phyloP scores from a whole-genome alignment of 345 rosid species.

The Xanthoceras sorbifolium region DNA sequence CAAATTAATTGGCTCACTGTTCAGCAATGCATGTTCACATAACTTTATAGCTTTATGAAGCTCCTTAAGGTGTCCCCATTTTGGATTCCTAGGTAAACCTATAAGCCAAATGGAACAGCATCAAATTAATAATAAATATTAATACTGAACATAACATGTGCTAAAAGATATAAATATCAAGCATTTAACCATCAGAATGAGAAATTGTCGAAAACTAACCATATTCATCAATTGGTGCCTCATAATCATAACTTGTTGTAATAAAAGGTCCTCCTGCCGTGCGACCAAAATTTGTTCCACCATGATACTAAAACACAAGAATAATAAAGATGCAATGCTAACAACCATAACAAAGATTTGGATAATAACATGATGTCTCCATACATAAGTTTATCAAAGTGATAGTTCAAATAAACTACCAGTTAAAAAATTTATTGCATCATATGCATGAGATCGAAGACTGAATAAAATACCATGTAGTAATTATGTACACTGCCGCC shows the following conservation, averaged over 20 bases:
- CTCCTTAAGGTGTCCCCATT: slow-evolving; percentile 93
- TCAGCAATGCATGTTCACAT: slow-evolving; percentile 68
- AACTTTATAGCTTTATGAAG: slow-evolving; percentile 81
- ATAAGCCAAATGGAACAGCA: slow-evolving; percentile 20
- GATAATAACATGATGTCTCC: background rate
- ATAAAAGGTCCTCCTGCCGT: slow-evolving; percentile 95
- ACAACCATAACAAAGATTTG: background rate
- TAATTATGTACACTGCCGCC: slow-evolving; percentile 89
- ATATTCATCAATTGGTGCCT: slow-evolving; percentile 98
- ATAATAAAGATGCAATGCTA: background rate
- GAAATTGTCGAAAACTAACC: slow-evolving; percentile 46
- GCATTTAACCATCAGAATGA: background rate
- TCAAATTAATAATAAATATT: background rate
- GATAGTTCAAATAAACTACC: background rate
- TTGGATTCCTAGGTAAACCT: slow-evolving; percentile 90
- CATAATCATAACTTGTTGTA: slow-evolving; percentile 96
- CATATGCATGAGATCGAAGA: slow-evolving; percentile 2
- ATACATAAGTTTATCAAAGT: background rate
- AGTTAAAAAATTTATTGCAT: background rate
- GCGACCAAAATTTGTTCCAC: slow-evolving; percentile 97
- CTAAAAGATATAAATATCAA: background rate
- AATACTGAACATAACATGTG: background rate
- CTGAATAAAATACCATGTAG: slow-evolving; percentile 68
- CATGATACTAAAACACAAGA: slow-evolving; percentile 68
- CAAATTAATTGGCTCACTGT: slow-evolving; percentile 47